Evolutionary conservation across 1,284 basidiomycete genomes (phyloP).

Genomic region (Fomitopsis pinicola): DNA sequence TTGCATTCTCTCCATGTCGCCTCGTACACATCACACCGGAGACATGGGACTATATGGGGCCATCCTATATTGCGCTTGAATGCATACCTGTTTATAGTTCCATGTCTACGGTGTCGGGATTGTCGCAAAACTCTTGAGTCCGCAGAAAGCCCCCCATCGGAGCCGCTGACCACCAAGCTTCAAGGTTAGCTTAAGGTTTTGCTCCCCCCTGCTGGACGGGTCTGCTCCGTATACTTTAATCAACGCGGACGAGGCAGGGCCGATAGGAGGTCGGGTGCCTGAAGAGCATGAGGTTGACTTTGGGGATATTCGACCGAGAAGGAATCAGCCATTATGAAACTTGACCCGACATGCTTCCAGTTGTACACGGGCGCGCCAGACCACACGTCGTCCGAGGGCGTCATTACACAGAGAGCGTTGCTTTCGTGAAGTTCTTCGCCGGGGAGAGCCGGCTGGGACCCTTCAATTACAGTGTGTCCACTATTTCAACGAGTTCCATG

Average conservation of each 20-base stretch:
- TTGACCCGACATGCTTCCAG: constrained; percentile 55
- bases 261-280: constrained; percentile 10
- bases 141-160: too few relatives aligned
- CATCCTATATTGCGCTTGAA: too few relatives aligned
- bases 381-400: constrained; percentile 38
- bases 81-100: too few relatives aligned
- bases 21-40: too few relatives aligned
- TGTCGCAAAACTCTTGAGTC: too few relatives aligned
- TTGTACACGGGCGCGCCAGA: constrained; percentile 32
- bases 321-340: constrained; percentile 32
- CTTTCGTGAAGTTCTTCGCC: constrained; percentile 43
- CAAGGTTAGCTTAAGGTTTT: too few relatives aligned
- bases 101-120: too few relatives aligned
- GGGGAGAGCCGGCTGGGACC: constrained; percentile 52
- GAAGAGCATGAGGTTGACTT: constrained; percentile 31
- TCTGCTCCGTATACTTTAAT: constrained; percentile 24
- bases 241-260: constrained; percentile 19
- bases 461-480: constrained; percentile 56
- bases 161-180: too few relatives aligned
- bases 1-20: too few relatives aligned
- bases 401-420: constrained; percentile 48
- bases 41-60: too few relatives aligned
- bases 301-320: constrained; percentile 48
- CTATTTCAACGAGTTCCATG: background rate
- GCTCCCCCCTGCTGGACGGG: too few relatives aligned